Evolutionary conservation across 345 rosid genomes (phyloP).

Genomic region (Eucalyptus pauciflora): DNA sequence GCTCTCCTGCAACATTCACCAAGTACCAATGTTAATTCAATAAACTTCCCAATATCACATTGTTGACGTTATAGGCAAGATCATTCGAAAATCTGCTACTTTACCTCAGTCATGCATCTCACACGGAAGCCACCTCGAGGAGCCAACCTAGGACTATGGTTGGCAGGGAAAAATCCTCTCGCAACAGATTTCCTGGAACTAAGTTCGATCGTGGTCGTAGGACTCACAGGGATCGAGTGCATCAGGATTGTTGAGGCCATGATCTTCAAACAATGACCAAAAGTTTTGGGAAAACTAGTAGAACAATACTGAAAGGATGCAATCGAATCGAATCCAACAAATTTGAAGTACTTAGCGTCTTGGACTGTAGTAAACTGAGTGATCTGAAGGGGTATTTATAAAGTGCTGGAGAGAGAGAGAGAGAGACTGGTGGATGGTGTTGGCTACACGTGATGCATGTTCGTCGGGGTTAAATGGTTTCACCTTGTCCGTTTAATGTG

Average conservation of each 20-base stretch:
- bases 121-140: not conserved
- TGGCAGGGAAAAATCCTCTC: slow-evolving; percentile 1
- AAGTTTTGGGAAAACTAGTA: not conserved
- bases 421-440: not conserved
- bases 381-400: not conserved
- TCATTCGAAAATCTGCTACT: not conserved
- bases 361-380: not conserved
- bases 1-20: not conserved
- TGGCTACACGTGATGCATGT: not conserved
- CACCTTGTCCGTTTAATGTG: not conserved
- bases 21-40: not conserved
- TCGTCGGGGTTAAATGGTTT: not conserved
- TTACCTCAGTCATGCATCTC: not conserved
- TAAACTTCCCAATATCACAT: not conserved
- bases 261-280: not conserved
- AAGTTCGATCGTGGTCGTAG: slow-evolving; percentile 3
- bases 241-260: not conserved
- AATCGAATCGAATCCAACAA: not conserved
- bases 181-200: not conserved
- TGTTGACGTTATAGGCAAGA: not conserved
- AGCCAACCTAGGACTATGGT: not conserved
- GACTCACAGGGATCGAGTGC: slow-evolving; percentile 15
- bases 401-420: not conserved
- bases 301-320: not conserved
- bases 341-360: not conserved